phyloP scores from a whole-genome alignment of 169 alveolate genomes.

The Neospora caninum region DNA sequence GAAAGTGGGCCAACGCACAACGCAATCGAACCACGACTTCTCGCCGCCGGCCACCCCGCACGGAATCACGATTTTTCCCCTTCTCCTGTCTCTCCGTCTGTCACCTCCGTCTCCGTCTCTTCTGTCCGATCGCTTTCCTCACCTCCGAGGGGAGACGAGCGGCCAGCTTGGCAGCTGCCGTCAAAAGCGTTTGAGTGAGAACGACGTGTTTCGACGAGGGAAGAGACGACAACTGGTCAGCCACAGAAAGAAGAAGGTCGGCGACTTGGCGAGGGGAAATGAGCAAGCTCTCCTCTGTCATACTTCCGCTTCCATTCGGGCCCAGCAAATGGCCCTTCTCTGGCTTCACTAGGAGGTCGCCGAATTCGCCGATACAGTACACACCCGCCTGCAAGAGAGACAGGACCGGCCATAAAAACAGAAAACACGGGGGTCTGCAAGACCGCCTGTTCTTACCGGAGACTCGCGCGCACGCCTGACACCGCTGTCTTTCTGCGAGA shows the following conservation, averaged over 20 bases:
- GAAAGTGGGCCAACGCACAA: too few relatives aligned
- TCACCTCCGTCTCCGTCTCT: too few relatives aligned
- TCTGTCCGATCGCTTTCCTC: not conserved
- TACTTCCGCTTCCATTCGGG: not conserved
- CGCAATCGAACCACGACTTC: too few relatives aligned
- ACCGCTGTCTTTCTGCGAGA: too few relatives aligned
- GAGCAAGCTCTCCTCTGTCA: not conserved
- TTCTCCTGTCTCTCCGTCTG: too few relatives aligned
- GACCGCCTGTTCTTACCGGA: too few relatives aligned
- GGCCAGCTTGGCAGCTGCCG: constrained; percentile 45
- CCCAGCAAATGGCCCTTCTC: constrained; percentile 12
- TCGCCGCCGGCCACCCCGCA: too few relatives aligned
- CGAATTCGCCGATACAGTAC: constrained; percentile 64
- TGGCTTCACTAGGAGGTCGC: constrained; percentile 49
- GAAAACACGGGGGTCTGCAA: too few relatives aligned
- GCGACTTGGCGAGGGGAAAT: constrained; percentile 24
- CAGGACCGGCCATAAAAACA: too few relatives aligned
- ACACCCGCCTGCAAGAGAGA: constrained; percentile 34
- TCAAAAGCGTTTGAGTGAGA: constrained; percentile 51
- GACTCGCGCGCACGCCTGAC: too few relatives aligned
- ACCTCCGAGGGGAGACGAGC: constrained; percentile 54
- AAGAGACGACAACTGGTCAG: constrained; percentile 19
- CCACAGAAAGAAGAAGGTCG: not conserved
- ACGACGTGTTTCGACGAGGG: not conserved
- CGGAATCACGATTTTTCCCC: too few relatives aligned